phyloP scores from a whole-genome alignment of 192 early-diverging fungal species.

The Allomyces macrogynus region DNA sequence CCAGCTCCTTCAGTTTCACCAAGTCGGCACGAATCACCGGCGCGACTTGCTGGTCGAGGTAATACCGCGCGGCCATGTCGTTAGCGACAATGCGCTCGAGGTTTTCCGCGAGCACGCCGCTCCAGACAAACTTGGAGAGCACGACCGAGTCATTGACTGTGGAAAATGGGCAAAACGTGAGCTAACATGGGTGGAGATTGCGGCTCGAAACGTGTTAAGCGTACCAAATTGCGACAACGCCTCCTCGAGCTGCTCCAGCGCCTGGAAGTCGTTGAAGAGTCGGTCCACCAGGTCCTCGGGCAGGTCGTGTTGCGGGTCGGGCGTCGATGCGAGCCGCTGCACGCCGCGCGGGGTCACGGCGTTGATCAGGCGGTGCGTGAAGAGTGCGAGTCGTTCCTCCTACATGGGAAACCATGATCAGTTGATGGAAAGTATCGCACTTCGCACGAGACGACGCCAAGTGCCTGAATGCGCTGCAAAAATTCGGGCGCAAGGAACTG shows the following conservation, averaged over 20 bases:
- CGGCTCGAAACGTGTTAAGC: too few species aligned
- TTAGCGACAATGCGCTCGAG: background rate
- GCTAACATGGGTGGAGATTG: too few species aligned
- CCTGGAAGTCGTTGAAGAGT: background rate
- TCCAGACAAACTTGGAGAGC: background rate
- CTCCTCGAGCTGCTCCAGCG: background rate
- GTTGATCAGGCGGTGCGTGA: background rate
- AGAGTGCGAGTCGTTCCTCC: background rate
- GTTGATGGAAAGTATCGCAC: background rate
- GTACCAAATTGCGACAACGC: background rate
- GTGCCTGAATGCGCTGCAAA: background rate
- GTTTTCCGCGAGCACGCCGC: background rate
- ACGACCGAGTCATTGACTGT: background rate
- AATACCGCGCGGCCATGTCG: background rate
- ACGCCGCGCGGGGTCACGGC: background rate
- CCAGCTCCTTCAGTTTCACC: background rate
- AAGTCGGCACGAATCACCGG: background rate
- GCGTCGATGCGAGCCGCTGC: background rate
- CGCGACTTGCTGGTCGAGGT: background rate
- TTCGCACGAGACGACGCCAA: background rate
- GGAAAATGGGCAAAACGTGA: too few species aligned
- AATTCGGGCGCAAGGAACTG: background rate
- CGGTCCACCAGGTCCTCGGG: background rate
- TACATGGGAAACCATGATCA: background rate
- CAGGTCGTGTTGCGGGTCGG: background rate